Evolutionary conservation across 2,329 filamentous ascomycete species (phyloP).

Genomic region (Penicillium sp.): DNA sequence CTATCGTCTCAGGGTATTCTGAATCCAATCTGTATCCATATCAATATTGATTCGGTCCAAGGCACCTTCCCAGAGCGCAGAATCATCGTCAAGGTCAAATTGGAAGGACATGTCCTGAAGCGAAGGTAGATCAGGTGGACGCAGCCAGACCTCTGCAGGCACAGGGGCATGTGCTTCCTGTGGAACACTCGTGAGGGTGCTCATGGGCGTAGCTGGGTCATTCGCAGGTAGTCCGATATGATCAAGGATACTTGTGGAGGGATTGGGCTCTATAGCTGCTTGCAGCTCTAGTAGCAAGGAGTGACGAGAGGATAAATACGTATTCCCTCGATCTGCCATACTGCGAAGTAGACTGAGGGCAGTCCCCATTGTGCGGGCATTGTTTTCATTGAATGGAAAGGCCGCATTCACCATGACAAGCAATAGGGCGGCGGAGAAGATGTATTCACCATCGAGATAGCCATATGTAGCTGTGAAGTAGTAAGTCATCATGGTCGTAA

Average conservation of each 20-base stretch:
- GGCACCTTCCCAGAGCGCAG: slow-evolving; percentile 44
- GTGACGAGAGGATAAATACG: slow-evolving; percentile 47
- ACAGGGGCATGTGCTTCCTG: not conserved
- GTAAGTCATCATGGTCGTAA: not conserved
- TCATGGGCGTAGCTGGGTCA: not conserved
- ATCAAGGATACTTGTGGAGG: not conserved
- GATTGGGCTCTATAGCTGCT: slow-evolving; percentile 27
- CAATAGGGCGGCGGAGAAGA: slow-evolving; percentile 55
- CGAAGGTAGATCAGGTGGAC: slow-evolving; percentile 21
- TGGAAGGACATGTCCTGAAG: slow-evolving; percentile 36
- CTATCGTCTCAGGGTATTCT: slow-evolving; percentile 30
- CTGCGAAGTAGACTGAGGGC: slow-evolving; percentile 48
- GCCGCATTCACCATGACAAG: slow-evolving; percentile 57
- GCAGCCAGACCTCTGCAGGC: slow-evolving; percentile 18
- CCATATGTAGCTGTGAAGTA: slow-evolving; percentile 51
- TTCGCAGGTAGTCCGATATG: slow-evolving; percentile 12
- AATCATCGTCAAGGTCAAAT: slow-evolving; percentile 39
- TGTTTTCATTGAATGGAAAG: slow-evolving; percentile 48
- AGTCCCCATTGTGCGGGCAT: slow-evolving; percentile 47
- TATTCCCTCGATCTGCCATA: slow-evolving; percentile 57
- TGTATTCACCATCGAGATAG: slow-evolving; percentile 59
- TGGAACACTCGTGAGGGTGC: not conserved
- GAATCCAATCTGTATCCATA: slow-evolving; percentile 45
- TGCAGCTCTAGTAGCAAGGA: slow-evolving; percentile 40
- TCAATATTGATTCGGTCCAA: slow-evolving; percentile 42